Conservation (phyloP, 2,329 filamentous ascomycete genomes). For the Penicillium sp. region DNA sequence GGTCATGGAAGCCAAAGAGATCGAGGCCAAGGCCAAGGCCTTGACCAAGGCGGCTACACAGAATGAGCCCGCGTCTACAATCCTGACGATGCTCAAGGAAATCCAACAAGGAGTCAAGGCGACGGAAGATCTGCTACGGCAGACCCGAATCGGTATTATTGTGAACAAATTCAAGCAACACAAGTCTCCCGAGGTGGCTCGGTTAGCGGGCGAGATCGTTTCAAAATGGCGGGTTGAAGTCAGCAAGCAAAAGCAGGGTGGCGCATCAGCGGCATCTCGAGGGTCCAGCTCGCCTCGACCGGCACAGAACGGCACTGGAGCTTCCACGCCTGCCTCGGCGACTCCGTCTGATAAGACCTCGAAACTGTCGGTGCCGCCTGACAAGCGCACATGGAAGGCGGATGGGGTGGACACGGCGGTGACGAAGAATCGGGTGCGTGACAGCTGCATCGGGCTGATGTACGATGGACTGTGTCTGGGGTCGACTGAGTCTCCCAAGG, state of each 20-base stretch:
- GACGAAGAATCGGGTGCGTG: slow-evolving; percentile 66
- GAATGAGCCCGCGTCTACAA: slow-evolving; percentile 66
- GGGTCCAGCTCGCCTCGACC: slow-evolving; percentile 40
- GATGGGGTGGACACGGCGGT: slow-evolving; percentile 74
- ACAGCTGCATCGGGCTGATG: slow-evolving; percentile 82
- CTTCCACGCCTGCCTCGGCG: slow-evolving; percentile 45
- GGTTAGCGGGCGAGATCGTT: slow-evolving; percentile 74
- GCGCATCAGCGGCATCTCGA: slow-evolving; percentile 34
- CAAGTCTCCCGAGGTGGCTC: slow-evolving; percentile 66
- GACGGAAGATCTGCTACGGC: slow-evolving; percentile 82
- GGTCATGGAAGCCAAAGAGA: slow-evolving; percentile 73
- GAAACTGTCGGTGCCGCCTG: slow-evolving; percentile 54
- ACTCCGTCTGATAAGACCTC: slow-evolving; percentile 45
- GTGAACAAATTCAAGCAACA: slow-evolving; percentile 81
- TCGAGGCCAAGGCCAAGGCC: slow-evolving; percentile 68
- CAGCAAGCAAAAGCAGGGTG: slow-evolving; percentile 43
- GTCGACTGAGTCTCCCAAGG: slow-evolving; percentile 53
- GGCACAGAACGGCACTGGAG: slow-evolving; percentile 45
- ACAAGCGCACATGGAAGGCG: slow-evolving; percentile 75
- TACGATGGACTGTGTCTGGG: slow-evolving; percentile 86
- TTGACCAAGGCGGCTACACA: slow-evolving; percentile 71
- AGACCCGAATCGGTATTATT: slow-evolving; percentile 84
- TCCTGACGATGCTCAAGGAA: slow-evolving; percentile 68
- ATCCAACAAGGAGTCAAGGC: slow-evolving; percentile 75
- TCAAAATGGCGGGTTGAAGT: slow-evolving; percentile 54